A percentile compares a stretch with the other conserved stretches of the same genome.
phyloP scores from a whole-genome alignment of 495 filamentous ascomycete genomes.

The Elaphomyces granulatus region DNA sequence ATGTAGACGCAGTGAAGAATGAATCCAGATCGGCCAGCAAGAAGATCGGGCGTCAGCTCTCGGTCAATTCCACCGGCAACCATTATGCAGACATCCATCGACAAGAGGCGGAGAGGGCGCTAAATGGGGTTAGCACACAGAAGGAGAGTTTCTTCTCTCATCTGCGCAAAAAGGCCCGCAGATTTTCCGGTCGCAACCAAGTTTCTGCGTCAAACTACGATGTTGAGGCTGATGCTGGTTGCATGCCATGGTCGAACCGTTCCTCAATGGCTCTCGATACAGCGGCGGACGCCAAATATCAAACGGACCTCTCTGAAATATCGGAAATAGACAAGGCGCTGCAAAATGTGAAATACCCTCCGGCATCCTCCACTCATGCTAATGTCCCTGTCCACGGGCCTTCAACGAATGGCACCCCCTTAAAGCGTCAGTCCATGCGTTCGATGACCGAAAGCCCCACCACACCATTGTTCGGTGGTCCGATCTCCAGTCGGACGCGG shows the following conservation, averaged over 20 bases:
- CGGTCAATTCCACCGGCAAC: constrained; percentile 84
- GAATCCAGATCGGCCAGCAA: constrained; percentile 50
- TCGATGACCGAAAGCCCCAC: constrained; percentile 48
- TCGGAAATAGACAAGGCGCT: constrained; percentile 69
- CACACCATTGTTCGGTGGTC: constrained; percentile 38
- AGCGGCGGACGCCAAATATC: constrained; percentile 35
- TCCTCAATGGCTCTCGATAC: constrained; percentile 72
- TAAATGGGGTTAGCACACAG: constrained; percentile 70
- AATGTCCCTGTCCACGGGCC: constrained; percentile 34
- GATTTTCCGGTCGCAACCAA: constrained; percentile 84
- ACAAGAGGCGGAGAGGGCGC: constrained; percentile 78
- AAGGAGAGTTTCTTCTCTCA: constrained; percentile 98
- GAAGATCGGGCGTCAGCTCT: constrained; percentile 94
- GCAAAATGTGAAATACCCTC: constrained; percentile 49
- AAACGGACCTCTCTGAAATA: constrained; percentile 38
- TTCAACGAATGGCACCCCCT: constrained; percentile 35
- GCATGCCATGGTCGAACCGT: constrained; percentile 74
- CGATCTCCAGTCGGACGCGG: constrained; percentile 72
- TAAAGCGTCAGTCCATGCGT: constrained; percentile 56
- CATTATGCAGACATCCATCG: constrained; percentile 78
- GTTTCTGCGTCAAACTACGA: constrained; percentile 65
- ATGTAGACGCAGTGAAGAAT: constrained; percentile 18
- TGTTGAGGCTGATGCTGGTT: constrained; percentile 81
- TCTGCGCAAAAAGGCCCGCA: constrained; percentile 79
- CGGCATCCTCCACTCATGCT: constrained; percentile 37